Conservation (phyloP, 1,139 yeast genomes). For the Geotrichum carabidarum region DNA sequence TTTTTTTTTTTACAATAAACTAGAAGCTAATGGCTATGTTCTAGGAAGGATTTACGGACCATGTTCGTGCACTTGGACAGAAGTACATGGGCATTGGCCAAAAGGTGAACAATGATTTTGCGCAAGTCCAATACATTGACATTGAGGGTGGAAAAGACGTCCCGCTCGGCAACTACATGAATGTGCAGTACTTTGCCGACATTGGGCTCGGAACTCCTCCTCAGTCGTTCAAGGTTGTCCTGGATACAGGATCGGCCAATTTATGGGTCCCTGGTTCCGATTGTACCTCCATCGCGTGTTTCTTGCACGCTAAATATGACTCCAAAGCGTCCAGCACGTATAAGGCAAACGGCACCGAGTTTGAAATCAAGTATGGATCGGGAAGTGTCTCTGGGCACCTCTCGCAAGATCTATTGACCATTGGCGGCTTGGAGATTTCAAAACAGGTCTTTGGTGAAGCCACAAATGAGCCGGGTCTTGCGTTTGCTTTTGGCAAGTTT, state of each 20-base stretch:
- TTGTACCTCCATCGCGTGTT: conserved; percentile 92
- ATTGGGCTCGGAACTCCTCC: conserved; percentile 88
- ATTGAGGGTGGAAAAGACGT: conserved; percentile 53
- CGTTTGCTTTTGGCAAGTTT: conserved; percentile 96
- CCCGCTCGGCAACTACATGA: conserved; percentile 85
- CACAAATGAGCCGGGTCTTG: conserved; percentile 93
- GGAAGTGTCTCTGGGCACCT: conserved; percentile 90
- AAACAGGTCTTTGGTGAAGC: conserved; percentile 95
- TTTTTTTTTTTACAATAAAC: too few relatives aligned
- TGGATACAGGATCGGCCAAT: conserved; percentile 95
- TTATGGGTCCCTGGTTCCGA: conserved; percentile 91
- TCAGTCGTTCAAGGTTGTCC: conserved; percentile 67
- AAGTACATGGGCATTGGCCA: conserved; percentile 62
- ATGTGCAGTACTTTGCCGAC: conserved; percentile 93
- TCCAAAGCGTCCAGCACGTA: conserved; percentile 74
- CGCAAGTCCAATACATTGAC: conserved; percentile 29
- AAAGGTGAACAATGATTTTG: conserved; percentile 27
- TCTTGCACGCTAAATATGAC: conserved; percentile 83
- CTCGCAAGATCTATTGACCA: conserved; percentile 70
- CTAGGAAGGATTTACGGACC: conserved; percentile 48
- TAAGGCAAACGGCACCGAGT: conserved; percentile 77
- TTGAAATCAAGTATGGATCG: conserved; percentile 83
- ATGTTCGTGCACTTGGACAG: conserved; percentile 63
- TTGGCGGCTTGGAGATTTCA: conserved; percentile 81
- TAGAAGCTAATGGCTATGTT: neutral